Conservation (phyloP, 768 basidiomycete species). For the Boletus patriciae region DNA sequence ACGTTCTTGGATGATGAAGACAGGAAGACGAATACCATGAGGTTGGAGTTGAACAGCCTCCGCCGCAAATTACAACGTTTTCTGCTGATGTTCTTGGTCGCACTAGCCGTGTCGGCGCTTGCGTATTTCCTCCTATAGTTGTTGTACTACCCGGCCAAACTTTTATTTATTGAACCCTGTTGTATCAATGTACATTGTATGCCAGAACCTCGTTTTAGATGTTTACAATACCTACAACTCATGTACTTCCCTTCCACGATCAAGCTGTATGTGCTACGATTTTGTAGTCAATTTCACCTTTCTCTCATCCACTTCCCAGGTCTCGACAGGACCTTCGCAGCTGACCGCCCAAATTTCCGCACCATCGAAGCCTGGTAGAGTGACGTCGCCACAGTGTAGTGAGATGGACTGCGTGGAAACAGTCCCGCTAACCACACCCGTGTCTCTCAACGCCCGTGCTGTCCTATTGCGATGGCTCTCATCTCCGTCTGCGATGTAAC, state of each 20-base stretch:
- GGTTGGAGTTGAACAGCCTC: constrained; percentile 9
- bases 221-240: neutral
- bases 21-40: constrained; percentile 23
- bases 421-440: constrained; percentile 36
- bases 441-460: constrained; percentile 41
- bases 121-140: neutral
- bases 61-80: neutral
- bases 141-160: neutral
- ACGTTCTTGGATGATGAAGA: constrained; percentile 22
- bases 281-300: constrained; percentile 28
- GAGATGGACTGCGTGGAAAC: constrained; percentile 25
- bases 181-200: neutral
- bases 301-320: constrained; percentile 50
- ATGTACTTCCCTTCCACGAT: neutral
- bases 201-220: neutral
- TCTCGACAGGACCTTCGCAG: constrained; percentile 60
- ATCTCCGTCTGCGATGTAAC: constrained; percentile 71
- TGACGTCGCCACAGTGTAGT: constrained; percentile 28
- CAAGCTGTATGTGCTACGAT: neutral
- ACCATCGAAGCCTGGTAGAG: constrained; percentile 44
- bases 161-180: neutral
- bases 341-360: constrained; percentile 58
- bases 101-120: constrained; percentile 6
- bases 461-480: constrained; percentile 51
- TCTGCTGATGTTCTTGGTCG: constrained; percentile 7